These are phyloP conservation scores for Mangifera indica DNA, from an alignment of 345 rosid species.

Conservation along the genomic window DNA sequence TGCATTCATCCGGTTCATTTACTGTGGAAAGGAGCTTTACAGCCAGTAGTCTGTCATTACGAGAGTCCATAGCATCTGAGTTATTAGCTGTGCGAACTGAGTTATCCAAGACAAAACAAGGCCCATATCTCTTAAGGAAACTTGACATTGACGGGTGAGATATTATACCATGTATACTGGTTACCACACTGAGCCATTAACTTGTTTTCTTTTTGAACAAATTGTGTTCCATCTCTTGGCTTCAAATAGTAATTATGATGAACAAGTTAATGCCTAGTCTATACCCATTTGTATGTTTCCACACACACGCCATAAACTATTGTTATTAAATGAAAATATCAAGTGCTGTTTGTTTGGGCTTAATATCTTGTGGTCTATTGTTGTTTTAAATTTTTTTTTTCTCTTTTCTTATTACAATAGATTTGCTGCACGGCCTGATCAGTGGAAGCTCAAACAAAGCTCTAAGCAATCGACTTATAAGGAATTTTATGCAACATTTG, in stretches of 20 bases:
- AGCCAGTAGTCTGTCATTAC: constrained; percentile 62
- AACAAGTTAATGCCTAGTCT: background rate
- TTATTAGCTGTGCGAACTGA: constrained; percentile 55
- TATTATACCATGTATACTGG: constrained; percentile 9
- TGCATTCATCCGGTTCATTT: constrained; percentile 74
- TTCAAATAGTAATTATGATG: background rate
- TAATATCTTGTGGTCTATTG: background rate
- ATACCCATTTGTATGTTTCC: background rate
- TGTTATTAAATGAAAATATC: background rate
- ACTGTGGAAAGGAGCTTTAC: constrained; percentile 80
- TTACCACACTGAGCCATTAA: background rate
- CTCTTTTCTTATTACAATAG: constrained; percentile 37
- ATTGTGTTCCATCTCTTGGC: background rate
- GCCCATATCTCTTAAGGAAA: constrained; percentile 73
- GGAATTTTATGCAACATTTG: constrained; percentile 64
- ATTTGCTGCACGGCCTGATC: constrained; percentile 59
- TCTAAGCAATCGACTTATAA: constrained; percentile 74
- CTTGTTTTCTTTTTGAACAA: background rate
- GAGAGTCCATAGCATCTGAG: constrained; percentile 75
- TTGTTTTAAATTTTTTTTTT: background rate
- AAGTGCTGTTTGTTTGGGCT: background rate
- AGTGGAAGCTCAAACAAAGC: constrained; percentile 78
- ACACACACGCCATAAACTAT: background rate
- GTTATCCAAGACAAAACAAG: constrained; percentile 76
- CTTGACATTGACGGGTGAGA: constrained; percentile 80